Evolutionary conservation across 495 filamentous ascomycete genomes (phyloP).

Genomic region (Schizothecium vesticola): DNA sequence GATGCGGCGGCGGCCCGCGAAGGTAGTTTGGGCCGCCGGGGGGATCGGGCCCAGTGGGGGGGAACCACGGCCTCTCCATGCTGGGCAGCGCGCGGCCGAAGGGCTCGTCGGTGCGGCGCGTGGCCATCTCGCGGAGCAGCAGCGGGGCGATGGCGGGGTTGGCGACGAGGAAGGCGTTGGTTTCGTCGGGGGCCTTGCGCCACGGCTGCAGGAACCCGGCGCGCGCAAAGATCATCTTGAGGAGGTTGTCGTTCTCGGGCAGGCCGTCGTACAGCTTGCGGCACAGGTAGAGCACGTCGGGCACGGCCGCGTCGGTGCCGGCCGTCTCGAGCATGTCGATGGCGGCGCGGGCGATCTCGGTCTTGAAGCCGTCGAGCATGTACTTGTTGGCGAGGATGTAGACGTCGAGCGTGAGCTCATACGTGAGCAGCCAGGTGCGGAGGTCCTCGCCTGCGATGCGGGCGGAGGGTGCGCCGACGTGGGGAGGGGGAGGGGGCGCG

Average conservation of each 20-base stretch:
- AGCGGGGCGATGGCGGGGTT: constrained; percentile 38
- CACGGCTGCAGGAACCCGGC: constrained; percentile 42
- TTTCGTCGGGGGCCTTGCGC: constrained; percentile 29
- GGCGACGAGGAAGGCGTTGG: constrained; percentile 29
- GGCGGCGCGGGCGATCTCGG: constrained; percentile 30
- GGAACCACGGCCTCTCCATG: constrained; percentile 32
- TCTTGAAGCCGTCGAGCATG: constrained; percentile 41
- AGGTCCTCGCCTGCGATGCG: constrained; percentile 39
- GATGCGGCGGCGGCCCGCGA: neutral
- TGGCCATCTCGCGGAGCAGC: constrained; percentile 39
- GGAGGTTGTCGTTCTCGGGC: constrained; percentile 31
- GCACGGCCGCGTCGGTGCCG: constrained; percentile 36
- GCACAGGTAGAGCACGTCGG: constrained; percentile 35
- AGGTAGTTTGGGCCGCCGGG: constrained; percentile 2
- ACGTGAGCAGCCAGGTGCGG: constrained; percentile 41
- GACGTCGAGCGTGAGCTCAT: constrained; percentile 40
- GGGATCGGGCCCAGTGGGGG: constrained; percentile 1
- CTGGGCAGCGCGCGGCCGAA: constrained; percentile 30
- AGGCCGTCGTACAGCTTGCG: constrained; percentile 37
- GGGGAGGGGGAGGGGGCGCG: constrained; percentile 10
- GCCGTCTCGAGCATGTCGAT: constrained; percentile 45
- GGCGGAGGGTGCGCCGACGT: constrained; percentile 13
- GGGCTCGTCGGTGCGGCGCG: constrained; percentile 36
- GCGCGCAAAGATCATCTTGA: constrained; percentile 42
- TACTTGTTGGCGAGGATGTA: constrained; percentile 44